Evolutionary conservation across 495 filamentous ascomycete species (phyloP).

Genomic region (Baudoinia panamericana): DNA sequence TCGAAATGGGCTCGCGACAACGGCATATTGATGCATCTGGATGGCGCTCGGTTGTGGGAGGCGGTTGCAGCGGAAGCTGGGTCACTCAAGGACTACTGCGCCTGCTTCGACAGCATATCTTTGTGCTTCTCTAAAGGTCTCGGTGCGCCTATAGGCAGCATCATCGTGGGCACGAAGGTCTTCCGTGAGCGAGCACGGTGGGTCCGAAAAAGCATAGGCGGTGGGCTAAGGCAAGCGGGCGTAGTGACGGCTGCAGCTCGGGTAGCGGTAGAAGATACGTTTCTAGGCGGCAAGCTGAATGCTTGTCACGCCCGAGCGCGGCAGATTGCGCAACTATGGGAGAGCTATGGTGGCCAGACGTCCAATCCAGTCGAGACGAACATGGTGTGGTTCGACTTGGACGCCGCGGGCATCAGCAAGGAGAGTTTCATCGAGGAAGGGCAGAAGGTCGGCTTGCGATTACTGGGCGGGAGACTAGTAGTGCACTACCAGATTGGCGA

Average conservation of each 20-base stretch:
- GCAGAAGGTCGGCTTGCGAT: slow-evolving; percentile 40
- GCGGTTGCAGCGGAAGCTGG: slow-evolving; percentile 31
- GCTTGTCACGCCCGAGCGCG: slow-evolving; percentile 52
- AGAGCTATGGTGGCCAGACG: slow-evolving; percentile 45
- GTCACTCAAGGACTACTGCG: slow-evolving; percentile 50
- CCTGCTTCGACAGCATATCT: slow-evolving; percentile 64
- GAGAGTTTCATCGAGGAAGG: slow-evolving; percentile 38
- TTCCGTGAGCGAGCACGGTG: slow-evolving; percentile 63
- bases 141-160: slow-evolving; percentile 75
- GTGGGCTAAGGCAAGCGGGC: slow-evolving; percentile 62
- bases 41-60: slow-evolving; percentile 66
- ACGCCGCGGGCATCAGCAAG: slow-evolving; percentile 32
- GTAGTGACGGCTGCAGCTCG: slow-evolving; percentile 45
- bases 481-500: slow-evolving; percentile 53
- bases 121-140: slow-evolving; percentile 84
- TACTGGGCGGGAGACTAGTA: slow-evolving; percentile 42
- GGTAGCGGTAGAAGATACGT: slow-evolving; percentile 55
- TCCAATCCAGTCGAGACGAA: slow-evolving; percentile 65
- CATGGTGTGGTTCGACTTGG: slow-evolving; percentile 84
- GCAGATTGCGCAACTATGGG: slow-evolving; percentile 40
- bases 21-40: slow-evolving; percentile 61
- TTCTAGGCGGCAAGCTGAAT: slow-evolving; percentile 52
- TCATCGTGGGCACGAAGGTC: slow-evolving; percentile 52
- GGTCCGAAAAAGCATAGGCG: slow-evolving; percentile 75
- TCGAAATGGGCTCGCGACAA: slow-evolving; percentile 53